Percentiles rank a stretch among this genome's conserved stretches.
These are phyloP conservation scores for Kodamaea arcana DNA, from an alignment of 1,139 yeast genomes.

Conservation along the genomic window DNA sequence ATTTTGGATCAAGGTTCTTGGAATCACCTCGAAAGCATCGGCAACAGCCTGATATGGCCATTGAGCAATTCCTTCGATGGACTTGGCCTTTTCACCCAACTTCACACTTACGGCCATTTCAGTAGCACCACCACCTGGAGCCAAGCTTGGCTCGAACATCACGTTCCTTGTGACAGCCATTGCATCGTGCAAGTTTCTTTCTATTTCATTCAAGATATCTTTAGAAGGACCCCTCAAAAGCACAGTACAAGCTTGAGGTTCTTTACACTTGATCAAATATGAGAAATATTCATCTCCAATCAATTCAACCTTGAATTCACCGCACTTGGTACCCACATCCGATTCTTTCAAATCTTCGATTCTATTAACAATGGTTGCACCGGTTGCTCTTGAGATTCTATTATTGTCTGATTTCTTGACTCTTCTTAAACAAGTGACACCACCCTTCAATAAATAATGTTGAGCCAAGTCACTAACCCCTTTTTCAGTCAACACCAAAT, in stretches of 20 bases:
- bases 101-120: conserved; percentile 97
- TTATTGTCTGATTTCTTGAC: conserved; percentile 94
- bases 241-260: conserved; percentile 93
- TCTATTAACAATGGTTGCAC: conserved; percentile 95
- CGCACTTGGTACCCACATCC: conserved; percentile 87
- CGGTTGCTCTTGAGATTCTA: conserved; percentile 95
- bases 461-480: conserved; percentile 98
- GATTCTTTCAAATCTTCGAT: conserved; percentile 89
- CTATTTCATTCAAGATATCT: conserved; percentile 93
- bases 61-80: conserved; percentile 91
- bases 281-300: conserved; percentile 98
- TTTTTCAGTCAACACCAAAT: conserved; percentile 93
- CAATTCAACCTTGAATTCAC: conserved; percentile 85
- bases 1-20: conserved; percentile 93
- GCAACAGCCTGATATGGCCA: conserved; percentile 99
- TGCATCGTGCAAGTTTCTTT: conserved; percentile 96
- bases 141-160: conserved; percentile 85
- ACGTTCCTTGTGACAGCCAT: conserved; percentile 98
- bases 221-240: conserved; percentile 94
- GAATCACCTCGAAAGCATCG: conserved; percentile 97
- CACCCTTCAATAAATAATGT: conserved; percentile 90
- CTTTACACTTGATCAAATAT: conserved; percentile 70
- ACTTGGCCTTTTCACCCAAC: conserved; percentile 85
- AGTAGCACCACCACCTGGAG: conserved; percentile 99
- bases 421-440: conserved; percentile 89